A percentile compares a stretch with the other conserved stretches of the same genome.
These are phyloP conservation scores for Coniochaeta prunicola DNA, from an alignment of 2,329 filamentous ascomycete genomes.

Conservation along the genomic window DNA sequence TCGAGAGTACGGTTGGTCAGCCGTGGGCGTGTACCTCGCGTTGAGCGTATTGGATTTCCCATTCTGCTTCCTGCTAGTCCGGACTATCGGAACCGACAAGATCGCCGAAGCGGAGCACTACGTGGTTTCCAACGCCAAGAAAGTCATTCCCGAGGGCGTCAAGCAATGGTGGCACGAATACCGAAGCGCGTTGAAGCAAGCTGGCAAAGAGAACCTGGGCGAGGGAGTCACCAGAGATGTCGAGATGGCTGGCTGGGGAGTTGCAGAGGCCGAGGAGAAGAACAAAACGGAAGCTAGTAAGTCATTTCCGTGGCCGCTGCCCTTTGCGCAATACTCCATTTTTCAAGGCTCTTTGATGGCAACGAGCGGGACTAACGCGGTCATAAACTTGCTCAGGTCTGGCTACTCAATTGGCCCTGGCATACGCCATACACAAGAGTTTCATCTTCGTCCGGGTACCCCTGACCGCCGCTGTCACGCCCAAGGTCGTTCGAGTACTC, in stretches of 20 bases:
- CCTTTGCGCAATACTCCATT: neutral
- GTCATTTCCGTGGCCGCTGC: constrained; percentile 31
- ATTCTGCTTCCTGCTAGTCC: constrained; percentile 86
- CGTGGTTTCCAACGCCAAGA: constrained; percentile 53
- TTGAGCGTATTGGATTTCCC: constrained; percentile 87
- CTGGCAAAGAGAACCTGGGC: constrained; percentile 34
- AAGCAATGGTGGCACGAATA: constrained; percentile 45
- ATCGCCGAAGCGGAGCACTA: constrained; percentile 65
- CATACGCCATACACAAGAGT: constrained; percentile 96
- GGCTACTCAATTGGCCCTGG: constrained; percentile 79
- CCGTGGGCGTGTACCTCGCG: constrained; percentile 80
- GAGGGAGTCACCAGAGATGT: constrained; percentile 36
- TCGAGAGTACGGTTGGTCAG: constrained; percentile 90
- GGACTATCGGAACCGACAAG: constrained; percentile 72
- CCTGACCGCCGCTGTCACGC: constrained; percentile 80
- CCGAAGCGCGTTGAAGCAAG: constrained; percentile 38
- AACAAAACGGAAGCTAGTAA: constrained; percentile 66
- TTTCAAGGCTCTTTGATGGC: neutral
- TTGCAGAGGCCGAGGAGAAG: constrained; percentile 54
- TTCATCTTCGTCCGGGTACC: constrained; percentile 96
- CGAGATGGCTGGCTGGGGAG: constrained; percentile 51
- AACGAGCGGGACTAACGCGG: neutral
- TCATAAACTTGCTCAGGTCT: constrained; percentile 36
- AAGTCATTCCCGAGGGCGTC: constrained; percentile 51
- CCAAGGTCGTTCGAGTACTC: constrained; percentile 87